A percentile compares a stretch with the other conserved stretches of the same genome.
Conservation (phyloP, 2,329 filamentous ascomycete species). For the Leptodontidium sp. region DNA sequence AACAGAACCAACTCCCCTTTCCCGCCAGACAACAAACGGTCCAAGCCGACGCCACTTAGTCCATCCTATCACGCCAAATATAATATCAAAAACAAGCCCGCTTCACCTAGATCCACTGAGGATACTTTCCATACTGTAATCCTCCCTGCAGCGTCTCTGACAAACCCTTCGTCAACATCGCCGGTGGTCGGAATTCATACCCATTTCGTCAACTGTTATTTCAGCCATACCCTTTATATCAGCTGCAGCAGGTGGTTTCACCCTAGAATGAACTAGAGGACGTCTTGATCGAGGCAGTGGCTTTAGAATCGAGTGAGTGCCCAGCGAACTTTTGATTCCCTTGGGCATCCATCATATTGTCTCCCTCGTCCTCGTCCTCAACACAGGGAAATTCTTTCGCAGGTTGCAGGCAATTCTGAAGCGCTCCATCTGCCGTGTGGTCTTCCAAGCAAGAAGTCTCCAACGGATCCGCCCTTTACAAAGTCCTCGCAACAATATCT, state of each 20-base stretch:
- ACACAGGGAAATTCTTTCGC: neutral
- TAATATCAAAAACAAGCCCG: neutral
- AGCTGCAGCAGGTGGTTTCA: neutral
- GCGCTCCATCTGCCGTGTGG: neutral
- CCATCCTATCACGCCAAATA: too few species aligned
- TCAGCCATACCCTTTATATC: neutral
- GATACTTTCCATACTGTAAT: neutral
- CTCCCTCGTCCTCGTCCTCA: neutral
- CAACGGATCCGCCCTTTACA: neutral
- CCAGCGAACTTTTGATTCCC: neutral
- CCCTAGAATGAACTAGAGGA: too few species aligned
- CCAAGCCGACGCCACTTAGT: neutral
- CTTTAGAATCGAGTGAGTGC: neutral
- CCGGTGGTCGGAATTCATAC: neutral
- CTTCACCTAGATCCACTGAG: neutral
- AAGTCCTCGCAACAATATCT: conserved; percentile 15
- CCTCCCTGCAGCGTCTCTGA: neutral
- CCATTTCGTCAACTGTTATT: neutral
- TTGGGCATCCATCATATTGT: neutral
- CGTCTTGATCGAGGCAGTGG: neutral
- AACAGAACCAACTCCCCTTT: too few species aligned
- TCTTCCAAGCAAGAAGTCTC: neutral
- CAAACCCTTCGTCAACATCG: neutral
- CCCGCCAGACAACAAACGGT: too few species aligned
- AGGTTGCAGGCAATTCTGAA: neutral